Percentiles rank a stretch among this genome's conserved stretches.
Evolutionary conservation across 495 filamentous ascomycete species (phyloP).

Genomic region (Endocarpon pusillum): DNA sequence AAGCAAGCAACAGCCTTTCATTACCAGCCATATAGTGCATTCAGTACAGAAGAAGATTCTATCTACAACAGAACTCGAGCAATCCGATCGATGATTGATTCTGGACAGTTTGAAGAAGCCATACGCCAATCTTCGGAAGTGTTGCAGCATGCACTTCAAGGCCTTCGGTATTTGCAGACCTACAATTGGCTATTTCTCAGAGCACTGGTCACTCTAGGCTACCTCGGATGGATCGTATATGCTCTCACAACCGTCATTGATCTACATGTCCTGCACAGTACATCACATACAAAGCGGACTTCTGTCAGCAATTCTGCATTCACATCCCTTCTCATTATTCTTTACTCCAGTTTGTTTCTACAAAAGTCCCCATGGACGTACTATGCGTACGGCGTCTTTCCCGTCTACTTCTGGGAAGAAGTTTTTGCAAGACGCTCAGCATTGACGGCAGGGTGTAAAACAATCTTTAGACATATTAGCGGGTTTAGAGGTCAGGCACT

Average conservation of each 20-base stretch:
- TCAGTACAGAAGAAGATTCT: conserved; percentile 37
- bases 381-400: conserved; percentile 85
- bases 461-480: conserved; percentile 49
- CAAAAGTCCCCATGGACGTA: conserved; percentile 72
- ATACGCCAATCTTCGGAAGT: conserved; percentile 60
- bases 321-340: conserved; percentile 48
- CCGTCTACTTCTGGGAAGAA: conserved; percentile 92
- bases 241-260: conserved; percentile 84
- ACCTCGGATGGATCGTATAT: conserved; percentile 93
- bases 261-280: conserved; percentile 67
- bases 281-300: conserved; percentile 46
- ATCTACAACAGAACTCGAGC: conserved; percentile 48
- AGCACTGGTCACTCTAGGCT: conserved; percentile 82
- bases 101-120: conserved; percentile 48
- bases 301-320: conserved; percentile 46
- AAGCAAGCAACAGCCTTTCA: conserved; percentile 59
- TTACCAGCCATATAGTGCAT: conserved; percentile 52
- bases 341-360: conserved; percentile 65
- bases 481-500: conserved; percentile 37
- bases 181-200: conserved; percentile 97
- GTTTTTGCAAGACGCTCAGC: conserved; percentile 66
- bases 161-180: conserved; percentile 86
- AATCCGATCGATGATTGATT: conserved; percentile 50
- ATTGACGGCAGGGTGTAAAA: conserved; percentile 45
- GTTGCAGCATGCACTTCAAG: conserved; percentile 60